These are phyloP conservation scores for Epichloe hybrida DNA, from an alignment of 2,329 filamentous ascomycete genomes.

Conservation along the genomic window DNA sequence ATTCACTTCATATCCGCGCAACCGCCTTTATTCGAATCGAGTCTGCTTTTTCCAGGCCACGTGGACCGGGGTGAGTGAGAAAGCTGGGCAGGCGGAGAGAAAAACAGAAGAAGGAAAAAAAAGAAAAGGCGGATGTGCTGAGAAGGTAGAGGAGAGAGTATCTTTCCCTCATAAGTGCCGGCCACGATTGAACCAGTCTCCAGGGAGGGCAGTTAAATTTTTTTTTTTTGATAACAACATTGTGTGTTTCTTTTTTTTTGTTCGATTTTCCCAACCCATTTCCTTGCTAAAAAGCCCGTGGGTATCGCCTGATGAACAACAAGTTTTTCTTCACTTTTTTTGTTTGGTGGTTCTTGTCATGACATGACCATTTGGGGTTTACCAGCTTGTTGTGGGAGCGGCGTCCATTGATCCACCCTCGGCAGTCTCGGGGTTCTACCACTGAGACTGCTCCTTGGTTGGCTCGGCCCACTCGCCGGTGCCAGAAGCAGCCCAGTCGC, in stretches of 20 bases:
- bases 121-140: constrained; percentile 7
- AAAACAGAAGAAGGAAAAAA: no score
- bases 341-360: not conserved
- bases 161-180: constrained; percentile 99
- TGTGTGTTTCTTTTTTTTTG: constrained; percentile 6
- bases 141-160: constrained; percentile 41
- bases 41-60: not conserved
- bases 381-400: constrained; percentile 6
- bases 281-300: not conserved
- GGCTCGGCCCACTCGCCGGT: constrained; percentile 53
- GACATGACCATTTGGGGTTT: constrained; percentile 3
- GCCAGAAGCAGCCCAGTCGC: constrained; percentile 52
- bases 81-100: not conserved
- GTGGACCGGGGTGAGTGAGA: constrained; percentile 3
- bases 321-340: not conserved
- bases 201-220: not conserved
- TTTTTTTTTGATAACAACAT: not conserved
- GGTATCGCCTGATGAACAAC: constrained; percentile 2
- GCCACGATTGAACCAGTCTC: constrained; percentile 39
- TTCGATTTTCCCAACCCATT: not conserved
- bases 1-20: not conserved
- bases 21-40: not conserved
- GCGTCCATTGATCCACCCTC: constrained; percentile 4
- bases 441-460: constrained; percentile 40
- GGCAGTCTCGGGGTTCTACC: constrained; percentile 27